These are phyloP conservation scores for Colletotrichum higginsianum DNA, from an alignment of 2,329 filamentous ascomycete genomes.

Conservation along the genomic window DNA sequence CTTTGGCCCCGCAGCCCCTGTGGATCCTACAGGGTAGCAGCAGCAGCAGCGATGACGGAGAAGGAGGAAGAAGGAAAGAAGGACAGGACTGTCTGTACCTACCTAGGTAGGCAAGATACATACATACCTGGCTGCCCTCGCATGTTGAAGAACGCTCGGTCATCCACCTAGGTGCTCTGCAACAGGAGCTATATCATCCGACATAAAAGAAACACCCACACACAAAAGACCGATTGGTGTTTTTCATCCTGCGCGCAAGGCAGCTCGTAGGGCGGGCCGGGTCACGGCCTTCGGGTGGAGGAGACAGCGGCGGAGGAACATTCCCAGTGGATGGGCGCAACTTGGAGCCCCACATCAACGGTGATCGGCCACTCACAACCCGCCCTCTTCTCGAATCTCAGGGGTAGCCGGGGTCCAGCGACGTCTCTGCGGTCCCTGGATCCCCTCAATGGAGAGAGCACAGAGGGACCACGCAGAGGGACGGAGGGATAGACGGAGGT, in stretches of 20 bases:
- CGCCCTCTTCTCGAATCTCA: slow-evolving; percentile 10
- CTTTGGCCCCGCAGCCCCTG: slow-evolving; percentile 20
- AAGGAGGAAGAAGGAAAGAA: neutral
- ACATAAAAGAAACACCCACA: neutral
- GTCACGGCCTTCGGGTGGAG: slow-evolving; percentile 4
- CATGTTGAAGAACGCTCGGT: slow-evolving; percentile 4
- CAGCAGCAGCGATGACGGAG: neutral
- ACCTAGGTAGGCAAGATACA: too few species aligned
- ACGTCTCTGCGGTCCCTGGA: slow-evolving; percentile 6
- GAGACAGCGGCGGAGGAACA: slow-evolving; percentile 26
- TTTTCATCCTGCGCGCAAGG: neutral
- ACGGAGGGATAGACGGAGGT: too few species aligned
- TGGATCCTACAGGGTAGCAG: slow-evolving; percentile 7
- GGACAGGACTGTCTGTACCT: neutral
- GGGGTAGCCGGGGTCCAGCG: slow-evolving; percentile 38
- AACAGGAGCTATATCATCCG: neutral
- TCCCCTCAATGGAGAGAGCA: neutral
- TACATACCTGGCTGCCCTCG: neutral
- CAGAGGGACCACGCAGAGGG: too few species aligned
- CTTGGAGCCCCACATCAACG: slow-evolving; percentile 15
- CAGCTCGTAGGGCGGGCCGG: slow-evolving; percentile 2
- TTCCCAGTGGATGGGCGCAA: neutral
- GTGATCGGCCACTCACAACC: slow-evolving; percentile 21
- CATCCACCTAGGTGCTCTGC: neutral
- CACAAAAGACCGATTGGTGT: neutral